Percentiles rank a stretch among this genome's conserved stretches.
Evolutionary conservation across 805 yeast species (phyloP).

Genomic region (Candida sanyiensis): DNA sequence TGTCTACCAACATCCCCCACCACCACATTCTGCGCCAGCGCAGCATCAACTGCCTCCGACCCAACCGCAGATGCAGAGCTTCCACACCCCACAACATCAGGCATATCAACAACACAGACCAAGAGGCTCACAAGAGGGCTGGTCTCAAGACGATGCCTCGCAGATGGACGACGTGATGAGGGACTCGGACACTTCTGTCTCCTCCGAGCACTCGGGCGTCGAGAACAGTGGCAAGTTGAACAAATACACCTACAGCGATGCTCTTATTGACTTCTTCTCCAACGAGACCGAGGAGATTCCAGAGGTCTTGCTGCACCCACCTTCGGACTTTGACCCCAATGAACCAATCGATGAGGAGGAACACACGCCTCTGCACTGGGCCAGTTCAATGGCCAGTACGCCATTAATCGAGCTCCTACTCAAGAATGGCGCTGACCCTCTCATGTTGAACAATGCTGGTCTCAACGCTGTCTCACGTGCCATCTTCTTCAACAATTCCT

Average conservation of each 20-base stretch:
- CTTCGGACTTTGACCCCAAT: constrained; percentile 57
- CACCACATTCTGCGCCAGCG: constrained; percentile 15
- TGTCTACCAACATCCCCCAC: constrained; percentile 3
- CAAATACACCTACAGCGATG: constrained; percentile 35
- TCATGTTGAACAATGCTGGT: constrained; percentile 48
- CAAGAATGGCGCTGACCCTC: constrained; percentile 56
- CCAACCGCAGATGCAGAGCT: constrained; percentile 17
- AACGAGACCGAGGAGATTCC: constrained; percentile 30
- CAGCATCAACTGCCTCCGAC: constrained; percentile 23
- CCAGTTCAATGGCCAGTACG: constrained; percentile 70
- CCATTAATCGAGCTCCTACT: constrained; percentile 52
- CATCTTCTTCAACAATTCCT: constrained; percentile 67
- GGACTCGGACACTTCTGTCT: constrained; percentile 37
- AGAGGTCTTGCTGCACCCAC: constrained; percentile 44
- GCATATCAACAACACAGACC: constrained; percentile 24
- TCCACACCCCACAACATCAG: constrained; percentile 22
- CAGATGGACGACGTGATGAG: constrained; percentile 29
- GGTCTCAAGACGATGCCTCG: constrained; percentile 30
- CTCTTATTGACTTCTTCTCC: constrained; percentile 46
- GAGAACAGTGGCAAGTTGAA: constrained; percentile 11
- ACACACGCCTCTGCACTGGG: constrained; percentile 82
- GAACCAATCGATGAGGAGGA: constrained; percentile 75
- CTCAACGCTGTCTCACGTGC: constrained; percentile 66
- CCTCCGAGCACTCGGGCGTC: constrained; percentile 31
- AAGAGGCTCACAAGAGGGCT: constrained; percentile 23